Base-by-base conservation (phyloP, 2,329 filamentous ascomycete genomes). In the Gnomoniopsis smithogilvyi region DNA sequence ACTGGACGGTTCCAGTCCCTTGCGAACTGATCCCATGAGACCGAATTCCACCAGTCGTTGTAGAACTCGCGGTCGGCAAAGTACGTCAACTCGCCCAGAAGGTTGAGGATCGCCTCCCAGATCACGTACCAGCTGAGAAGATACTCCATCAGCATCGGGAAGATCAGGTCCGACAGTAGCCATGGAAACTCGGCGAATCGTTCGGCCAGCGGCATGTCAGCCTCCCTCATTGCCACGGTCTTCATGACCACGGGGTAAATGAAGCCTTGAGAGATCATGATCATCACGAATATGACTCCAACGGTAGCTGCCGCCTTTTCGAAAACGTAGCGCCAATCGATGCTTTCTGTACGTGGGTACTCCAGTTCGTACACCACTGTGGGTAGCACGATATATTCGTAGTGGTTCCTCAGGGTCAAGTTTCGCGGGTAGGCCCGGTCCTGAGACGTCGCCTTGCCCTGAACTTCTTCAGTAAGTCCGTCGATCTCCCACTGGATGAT, bases 1-100 rank as follows among this genome's bases (percentile, higher is more conserved):
- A 93, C 89, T 0, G 90, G 89, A 2, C 85, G 76, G 69, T 93
- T 93, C 90, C 90, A 93, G 69, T 92, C 88, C 43, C 90, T 80
- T 3, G 90, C 89, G 66, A 90, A 94, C 68, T 92, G 87, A 66
- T 92, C 89, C 83, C 87, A 91, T 0, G 82, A 84, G 3, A 83
- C 79, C 62, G 77, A 80, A 64, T 87, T 87, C 84, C 84, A 86
- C 84, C 84, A 87, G 51, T 81, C 79, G 43, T 80, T 79, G 66
- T 87, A 87, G 72, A 92, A 92, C 62, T 85, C 87, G 50, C 90
- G 83, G 69, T 93, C 90, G 4, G 90, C 89, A 69, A 93, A 94
- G 63, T 80, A 79, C 0, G 89, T 92, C 57, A 93, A 70, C 72
- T 94, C 90, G 3, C 89, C 90, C 22, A 93, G 77, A 15, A 91